These are phyloP conservation scores for Penicillium sp. DNA, from an alignment of 2,329 filamentous ascomycete genomes.

Conservation along the genomic window DNA sequence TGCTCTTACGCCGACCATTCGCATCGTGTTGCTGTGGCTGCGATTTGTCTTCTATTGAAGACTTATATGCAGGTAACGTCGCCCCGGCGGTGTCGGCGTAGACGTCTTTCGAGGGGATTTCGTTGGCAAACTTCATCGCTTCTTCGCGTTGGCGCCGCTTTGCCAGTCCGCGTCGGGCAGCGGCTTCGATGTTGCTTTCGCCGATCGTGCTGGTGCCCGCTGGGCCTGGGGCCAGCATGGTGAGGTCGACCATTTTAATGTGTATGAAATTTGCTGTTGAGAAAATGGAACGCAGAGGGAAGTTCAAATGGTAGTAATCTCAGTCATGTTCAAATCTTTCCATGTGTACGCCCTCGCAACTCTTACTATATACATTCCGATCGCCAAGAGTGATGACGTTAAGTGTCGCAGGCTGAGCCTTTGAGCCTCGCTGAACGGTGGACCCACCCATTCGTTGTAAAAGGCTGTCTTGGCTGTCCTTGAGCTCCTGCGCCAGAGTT, in stretches of 20 bases:
- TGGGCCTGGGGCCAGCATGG: constrained; percentile 10
- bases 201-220: constrained; percentile 15
- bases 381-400: not conserved
- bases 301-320: not conserved
- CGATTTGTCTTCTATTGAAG: not conserved
- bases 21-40: not conserved
- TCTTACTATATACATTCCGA: not conserved
- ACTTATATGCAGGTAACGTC: too few relatives aligned
- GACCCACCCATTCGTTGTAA: not conserved
- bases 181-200: constrained; percentile 13
- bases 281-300: not conserved
- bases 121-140: not conserved
- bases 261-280: not conserved
- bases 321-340: not conserved
- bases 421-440: not conserved
- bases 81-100: not conserved
- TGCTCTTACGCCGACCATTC: not conserved
- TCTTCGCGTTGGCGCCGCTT: constrained; percentile 4
- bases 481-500: not conserved
- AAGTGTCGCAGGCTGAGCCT: not conserved
- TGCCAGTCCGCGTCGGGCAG: constrained; percentile 4
- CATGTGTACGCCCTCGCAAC: not conserved
- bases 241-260: constrained; percentile 4
- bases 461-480: not conserved
- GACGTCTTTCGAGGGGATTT: not conserved